Evolutionary conservation across 2,329 filamentous ascomycete genomes (phyloP), one percentile per base, ranked within the genome.

Genomic region (Fusarium sp.): DNA sequence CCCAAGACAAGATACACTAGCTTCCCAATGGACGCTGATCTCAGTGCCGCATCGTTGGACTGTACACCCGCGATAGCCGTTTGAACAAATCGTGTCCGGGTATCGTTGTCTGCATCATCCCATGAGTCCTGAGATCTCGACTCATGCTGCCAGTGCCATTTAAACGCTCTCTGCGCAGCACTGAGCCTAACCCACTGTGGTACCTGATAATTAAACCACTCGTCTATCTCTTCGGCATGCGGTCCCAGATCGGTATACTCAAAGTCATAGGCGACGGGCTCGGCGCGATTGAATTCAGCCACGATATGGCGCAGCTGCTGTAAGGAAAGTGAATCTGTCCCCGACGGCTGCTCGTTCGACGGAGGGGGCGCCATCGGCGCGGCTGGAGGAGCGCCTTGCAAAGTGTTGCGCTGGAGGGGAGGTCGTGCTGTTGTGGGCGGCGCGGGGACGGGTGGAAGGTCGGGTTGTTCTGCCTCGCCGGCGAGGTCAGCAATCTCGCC

Each of bases 131-230:
- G 69, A 4, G 67, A 75, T 38, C 73, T 74, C 6, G 74, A 74
- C 42, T 88, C 85, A 23, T 85, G 83, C 72, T 86, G 81, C 93
- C 93, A 97, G 75, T 91, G 88, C 77, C 89, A 88, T 68, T 94
- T 88, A 76, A 97, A 98, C 4, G 91, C 89, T 37, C 89, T 85
- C 75, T 93, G 92, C 21, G 92, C 91, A 54, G 90, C 88, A 54
- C 92, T 87, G 48, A 98, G 84, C 74, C 94, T 91, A 46, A 91
- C 86, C 81, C 93, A 92, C 77, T 98, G 94, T 80, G 92, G 92
- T 66, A 93, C 90, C 73, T 92, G 92, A 80, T 98, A 98, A 54
- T 91, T 90, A 80, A 99, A 99, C 96, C 96, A 99, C 81, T 99
- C 96, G 77, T 98, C 93, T 47, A 99, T 85, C 83, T 99, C 96